These are phyloP conservation scores for Chaetomium fimeti DNA, from an alignment of 495 filamentous ascomycete genomes.

Conservation along the genomic window DNA sequence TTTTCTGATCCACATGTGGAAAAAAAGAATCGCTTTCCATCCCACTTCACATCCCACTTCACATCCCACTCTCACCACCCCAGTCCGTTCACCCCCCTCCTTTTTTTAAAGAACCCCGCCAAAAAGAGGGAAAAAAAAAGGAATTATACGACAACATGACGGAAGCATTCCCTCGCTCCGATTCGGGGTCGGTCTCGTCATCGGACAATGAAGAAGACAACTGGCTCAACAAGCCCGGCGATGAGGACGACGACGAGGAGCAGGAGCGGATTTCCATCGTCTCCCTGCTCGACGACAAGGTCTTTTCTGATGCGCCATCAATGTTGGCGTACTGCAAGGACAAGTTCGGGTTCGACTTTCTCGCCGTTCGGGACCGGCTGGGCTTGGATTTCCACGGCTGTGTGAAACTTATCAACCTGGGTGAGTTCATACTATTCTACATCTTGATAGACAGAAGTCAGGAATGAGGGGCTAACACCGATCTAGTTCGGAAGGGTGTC, in stretches of 20 bases:
- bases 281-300: constrained; percentile 67
- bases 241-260: constrained; percentile 53
- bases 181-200: constrained; percentile 23
- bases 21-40: constrained; percentile 5
- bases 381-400: constrained; percentile 76
- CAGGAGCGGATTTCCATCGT: constrained; percentile 59
- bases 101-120: neutral
- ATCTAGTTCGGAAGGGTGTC: constrained; percentile 42
- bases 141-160: constrained; percentile 23
- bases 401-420: constrained; percentile 84
- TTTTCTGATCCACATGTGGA: constrained; percentile 13
- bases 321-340: constrained; percentile 74
- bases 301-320: constrained; percentile 60
- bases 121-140: neutral
- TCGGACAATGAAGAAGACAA: constrained; percentile 61
- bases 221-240: constrained; percentile 63
- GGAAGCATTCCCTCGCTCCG: constrained; percentile 28
- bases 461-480: neutral
- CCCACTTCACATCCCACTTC: neutral
- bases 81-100: neutral
- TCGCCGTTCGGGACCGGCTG: constrained; percentile 60
- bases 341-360: constrained; percentile 71
- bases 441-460: neutral
- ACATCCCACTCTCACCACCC: neutral
- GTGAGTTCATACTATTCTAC: constrained; percentile 31